These are phyloP conservation scores for Vigna trinervia DNA, from an alignment of 306 rosid species.

Conservation along the genomic window DNA sequence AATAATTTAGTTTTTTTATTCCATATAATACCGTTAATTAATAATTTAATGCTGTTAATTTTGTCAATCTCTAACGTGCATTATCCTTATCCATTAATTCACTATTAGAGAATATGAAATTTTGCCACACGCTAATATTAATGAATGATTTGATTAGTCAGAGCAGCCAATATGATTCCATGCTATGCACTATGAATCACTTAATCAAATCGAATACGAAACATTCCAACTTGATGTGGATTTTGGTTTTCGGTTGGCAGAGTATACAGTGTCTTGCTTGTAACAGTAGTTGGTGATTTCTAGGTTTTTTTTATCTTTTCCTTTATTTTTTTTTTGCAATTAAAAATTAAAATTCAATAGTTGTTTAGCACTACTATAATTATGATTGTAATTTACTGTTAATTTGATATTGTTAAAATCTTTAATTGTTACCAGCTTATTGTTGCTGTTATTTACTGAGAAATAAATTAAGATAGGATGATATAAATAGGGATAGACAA, in stretches of 20 bases:
- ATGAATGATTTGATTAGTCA: neutral
- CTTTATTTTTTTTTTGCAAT: neutral
- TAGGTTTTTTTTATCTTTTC: neutral
- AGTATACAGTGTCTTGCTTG: conserved; percentile 4
- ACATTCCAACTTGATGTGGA: conserved; percentile 37
- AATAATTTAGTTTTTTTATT: too few species aligned
- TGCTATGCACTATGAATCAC: neutral
- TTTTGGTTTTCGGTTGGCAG: conserved; percentile 23
- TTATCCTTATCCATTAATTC: conserved; percentile 3
- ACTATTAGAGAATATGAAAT: conserved; percentile 30
- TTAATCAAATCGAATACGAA: conserved; percentile 8
- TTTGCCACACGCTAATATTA: conserved; percentile 36
- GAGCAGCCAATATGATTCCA: conserved; percentile 37
- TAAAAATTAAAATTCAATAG: neutral
- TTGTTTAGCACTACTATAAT: neutral
- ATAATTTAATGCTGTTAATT: too few species aligned
- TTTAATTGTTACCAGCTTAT: too few species aligned
- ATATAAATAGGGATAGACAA: neutral
- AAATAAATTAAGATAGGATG: neutral
- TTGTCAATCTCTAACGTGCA: too few species aligned
- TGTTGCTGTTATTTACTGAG: neutral
- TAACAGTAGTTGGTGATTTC: conserved; percentile 20
- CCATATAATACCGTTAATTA: too few species aligned
- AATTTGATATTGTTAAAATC: neutral
- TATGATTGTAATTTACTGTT: neutral